Percentiles rank a stretch among this genome's conserved stretches.
phyloP scores from a whole-genome alignment of 208 protist species.

The Polymyxa betae region DNA sequence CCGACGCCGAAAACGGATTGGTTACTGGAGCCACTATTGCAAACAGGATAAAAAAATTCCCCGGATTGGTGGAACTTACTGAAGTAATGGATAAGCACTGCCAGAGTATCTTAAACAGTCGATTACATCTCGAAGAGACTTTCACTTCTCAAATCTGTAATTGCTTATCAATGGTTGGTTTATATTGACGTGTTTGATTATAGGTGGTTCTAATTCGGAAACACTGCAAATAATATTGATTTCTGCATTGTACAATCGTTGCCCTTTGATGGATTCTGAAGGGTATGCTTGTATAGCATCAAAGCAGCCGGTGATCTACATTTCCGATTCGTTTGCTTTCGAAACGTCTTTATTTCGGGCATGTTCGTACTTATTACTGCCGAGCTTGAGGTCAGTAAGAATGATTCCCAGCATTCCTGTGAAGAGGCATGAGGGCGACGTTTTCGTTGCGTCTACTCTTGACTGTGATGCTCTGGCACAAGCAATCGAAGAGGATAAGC shows the following conservation, averaged over 20 bases:
- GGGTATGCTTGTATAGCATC: background rate
- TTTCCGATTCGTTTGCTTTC: background rate
- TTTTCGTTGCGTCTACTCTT: background rate
- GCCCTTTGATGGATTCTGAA: conserved; percentile 27
- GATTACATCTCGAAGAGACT: background rate
- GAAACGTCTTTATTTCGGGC: background rate
- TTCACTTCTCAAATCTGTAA: conserved; percentile 41
- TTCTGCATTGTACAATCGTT: background rate
- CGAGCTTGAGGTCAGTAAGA: background rate
- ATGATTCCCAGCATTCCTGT: background rate
- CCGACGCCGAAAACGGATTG: too few relatives aligned
- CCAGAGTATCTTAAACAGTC: background rate
- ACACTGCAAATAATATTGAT: background rate
- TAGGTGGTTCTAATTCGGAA: background rate
- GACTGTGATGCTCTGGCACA: background rate
- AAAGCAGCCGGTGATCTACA: background rate
- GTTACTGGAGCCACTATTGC: too few relatives aligned
- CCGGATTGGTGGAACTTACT: background rate
- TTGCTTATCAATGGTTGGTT: background rate
- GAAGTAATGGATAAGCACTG: background rate
- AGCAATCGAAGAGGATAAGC: background rate
- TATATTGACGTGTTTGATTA: background rate
- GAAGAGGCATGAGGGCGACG: background rate
- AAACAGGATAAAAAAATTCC: background rate
- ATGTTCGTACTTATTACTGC: background rate